Base-by-base conservation (phyloP, 306 rosid species). In the Mimosa pudica region DNA sequence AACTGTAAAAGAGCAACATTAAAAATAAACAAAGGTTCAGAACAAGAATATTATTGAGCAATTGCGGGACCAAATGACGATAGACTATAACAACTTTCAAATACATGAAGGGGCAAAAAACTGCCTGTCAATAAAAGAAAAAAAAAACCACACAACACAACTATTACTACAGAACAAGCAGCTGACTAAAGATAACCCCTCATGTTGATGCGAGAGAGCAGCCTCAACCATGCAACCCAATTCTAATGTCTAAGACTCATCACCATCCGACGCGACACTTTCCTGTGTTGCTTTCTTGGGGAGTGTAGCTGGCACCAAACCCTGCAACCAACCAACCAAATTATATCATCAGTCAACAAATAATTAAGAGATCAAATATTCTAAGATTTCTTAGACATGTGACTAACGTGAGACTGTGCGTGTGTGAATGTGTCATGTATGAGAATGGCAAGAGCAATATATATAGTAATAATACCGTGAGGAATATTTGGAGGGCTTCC, bases 401-500 rank as follows among this genome's bases (percentile, higher is more conserved):
- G 66, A 61, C 2, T 18, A 30, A 55, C 0, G 10, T n/a, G 35
- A 17, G 61, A 55, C 0, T 55, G 30, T 55, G 13, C 4, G 36
- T 8, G 36, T 8, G 64, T 58, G 30, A 57, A 18, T 1, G 32
- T n/a, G 10, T 18, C 32, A 17, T 57, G 7, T 10, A 24, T 10
- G 5, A 61, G 9, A 24, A 24, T 24, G 36, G 66, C 38, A 1
- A 10, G 41, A 36, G 20, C 42, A 70, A 24, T 24, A 24, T 24
- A 24, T 8, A 64, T 51, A 8, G 12, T 7, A 45, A 33, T 7
- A 7, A 4, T 18, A 84, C 90, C 71, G 18, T 13, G 32, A 84
- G 10, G 58, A 87, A 87, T 44, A 87, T 82, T 71, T 83, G 54
- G 60, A 77, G 36, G 13, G 90, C 90, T 18, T 87, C 85, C 11